Conservation (phyloP, 768 basidiomycete species). For the Mycena haematopus region DNA sequence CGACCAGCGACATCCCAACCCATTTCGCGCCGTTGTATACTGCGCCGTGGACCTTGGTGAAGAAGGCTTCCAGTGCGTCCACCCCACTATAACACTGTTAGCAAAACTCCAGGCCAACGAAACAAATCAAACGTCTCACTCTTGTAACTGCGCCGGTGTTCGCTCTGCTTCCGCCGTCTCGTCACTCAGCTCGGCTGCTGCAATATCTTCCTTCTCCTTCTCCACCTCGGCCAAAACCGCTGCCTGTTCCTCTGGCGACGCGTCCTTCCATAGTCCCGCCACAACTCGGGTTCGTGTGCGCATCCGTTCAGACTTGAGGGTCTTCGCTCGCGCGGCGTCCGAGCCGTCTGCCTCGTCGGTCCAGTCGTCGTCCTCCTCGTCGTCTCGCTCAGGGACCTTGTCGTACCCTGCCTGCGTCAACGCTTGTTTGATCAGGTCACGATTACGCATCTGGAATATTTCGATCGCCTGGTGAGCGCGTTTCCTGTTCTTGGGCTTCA, state of each 20-base stretch:
- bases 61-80: background rate
- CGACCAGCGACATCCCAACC: conserved; percentile 5
- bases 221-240: background rate
- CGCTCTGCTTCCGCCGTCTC: background rate
- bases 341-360: background rate
- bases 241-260: background rate
- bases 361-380: background rate
- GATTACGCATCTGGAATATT: conserved; percentile 10
- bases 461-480: conserved; percentile 14
- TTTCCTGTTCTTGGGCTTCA: background rate
- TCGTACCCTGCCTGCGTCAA: background rate
- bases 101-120: no score
- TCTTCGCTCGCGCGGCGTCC: background rate
- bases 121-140: background rate
- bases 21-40: background rate
- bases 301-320: background rate
- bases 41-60: background rate
- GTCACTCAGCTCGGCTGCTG: background rate
- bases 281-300: conserved; percentile 4
- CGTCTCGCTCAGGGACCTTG: background rate
- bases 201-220: conserved; percentile 1
- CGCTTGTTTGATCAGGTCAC: background rate
- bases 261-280: background rate
- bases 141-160: background rate
- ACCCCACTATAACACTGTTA: background rate